Base-by-base conservation (phyloP, 129 eudicot species). In the Flaveria trinervia region DNA sequence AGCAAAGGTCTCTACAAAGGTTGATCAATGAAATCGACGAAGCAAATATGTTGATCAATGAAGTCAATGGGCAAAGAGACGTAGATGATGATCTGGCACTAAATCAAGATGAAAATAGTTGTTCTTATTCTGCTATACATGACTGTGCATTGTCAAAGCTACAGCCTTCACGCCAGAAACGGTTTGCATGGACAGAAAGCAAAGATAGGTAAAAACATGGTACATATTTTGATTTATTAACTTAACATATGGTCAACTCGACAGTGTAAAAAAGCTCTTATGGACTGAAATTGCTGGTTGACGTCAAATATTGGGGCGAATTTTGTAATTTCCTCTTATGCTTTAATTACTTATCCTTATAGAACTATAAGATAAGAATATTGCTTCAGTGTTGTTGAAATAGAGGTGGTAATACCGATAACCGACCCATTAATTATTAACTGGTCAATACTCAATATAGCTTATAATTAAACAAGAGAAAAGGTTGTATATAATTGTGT, bases 171-270 rank as follows among this genome's bases (percentile, higher is more conserved):
- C 85, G 90, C 30, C 79, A 43, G 77, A 84, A 70, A 75, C 89
- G 84, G 91, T 90, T 88, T 83, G 62, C 80, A 26, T 93, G 98
- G 98, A 87, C 92, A 59, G 98, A 85, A 70, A 64, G 73, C 18
- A 87, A 88, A 65, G 98, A 93, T 52, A 90, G 92, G 98, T 93
- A 84, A 80, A 43, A 45, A 45, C 45, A 7, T 55, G 59, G 28
- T 60, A 30, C 64, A 7, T 66, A 10, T 69, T 43, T 25, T 69
- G 20, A 77, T 57, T 55, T 55, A 76, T 65, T n/a, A 64, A 28
- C 73, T 75, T 46, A 17, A 46, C 10, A 59, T 25, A 72, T n/a
- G 13, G 44, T 57, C 43, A 2, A 60, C 41, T 60, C 2, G 6
- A 59, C 11, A 17, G 39, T 60, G 39, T 25, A 60, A 55, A 36